These are phyloP conservation scores for Colletotrichum sp. DNA, from an alignment of 2,329 filamentous ascomycete genomes.

Conservation along the genomic window DNA sequence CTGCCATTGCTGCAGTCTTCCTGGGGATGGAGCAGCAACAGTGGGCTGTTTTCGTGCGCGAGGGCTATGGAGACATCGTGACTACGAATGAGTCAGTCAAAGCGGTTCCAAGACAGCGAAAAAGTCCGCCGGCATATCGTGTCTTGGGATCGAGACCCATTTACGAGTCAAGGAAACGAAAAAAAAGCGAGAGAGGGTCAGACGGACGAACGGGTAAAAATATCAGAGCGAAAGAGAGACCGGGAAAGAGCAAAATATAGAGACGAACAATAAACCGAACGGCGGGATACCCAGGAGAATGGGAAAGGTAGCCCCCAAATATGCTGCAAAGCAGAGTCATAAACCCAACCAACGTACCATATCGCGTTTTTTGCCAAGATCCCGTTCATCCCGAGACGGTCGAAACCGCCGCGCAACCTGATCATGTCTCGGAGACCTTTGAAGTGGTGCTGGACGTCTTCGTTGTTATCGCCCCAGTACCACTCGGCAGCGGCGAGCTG, in stretches of 20 bases:
- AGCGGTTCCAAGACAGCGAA: background rate
- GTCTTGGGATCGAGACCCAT: constrained; percentile 5
- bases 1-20: background rate
- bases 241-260: constrained; percentile 22
- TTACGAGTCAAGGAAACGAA: constrained; percentile 10
- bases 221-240: constrained; percentile 16
- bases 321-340: background rate
- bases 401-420: constrained; percentile 48
- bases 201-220: background rate
- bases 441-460: constrained; percentile 51
- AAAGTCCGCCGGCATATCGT: constrained; percentile 8
- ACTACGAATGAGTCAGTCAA: constrained; percentile 31
- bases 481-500: constrained; percentile 58
- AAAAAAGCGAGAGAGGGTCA: constrained; percentile 3
- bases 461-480: constrained; percentile 53
- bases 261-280: constrained; percentile 44
- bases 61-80: constrained; percentile 53
- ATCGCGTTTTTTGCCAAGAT: constrained; percentile 54
- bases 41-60: constrained; percentile 49
- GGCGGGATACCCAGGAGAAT: constrained; percentile 22
- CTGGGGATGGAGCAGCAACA: constrained; percentile 34
- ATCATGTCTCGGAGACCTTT: constrained; percentile 54
- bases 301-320: background rate
- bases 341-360: constrained; percentile 39
- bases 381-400: constrained; percentile 50